Evolutionary conservation across 371 early-diverging fungal genomes (phyloP).

Genomic region (Choanephora cucurbitarum): DNA sequence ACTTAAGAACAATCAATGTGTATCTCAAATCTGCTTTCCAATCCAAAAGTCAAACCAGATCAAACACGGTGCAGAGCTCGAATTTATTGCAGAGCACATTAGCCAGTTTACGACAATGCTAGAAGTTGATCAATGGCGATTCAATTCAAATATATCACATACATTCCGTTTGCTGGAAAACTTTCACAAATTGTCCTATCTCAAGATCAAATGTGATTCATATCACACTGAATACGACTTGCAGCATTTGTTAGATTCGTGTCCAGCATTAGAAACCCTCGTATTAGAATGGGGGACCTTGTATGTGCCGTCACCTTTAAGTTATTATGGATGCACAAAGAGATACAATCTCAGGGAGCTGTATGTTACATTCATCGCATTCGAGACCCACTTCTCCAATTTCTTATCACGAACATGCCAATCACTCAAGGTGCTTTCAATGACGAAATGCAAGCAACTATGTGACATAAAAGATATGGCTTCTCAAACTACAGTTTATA

Average conservation of each 20-base stretch:
- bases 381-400: constrained; percentile 2
- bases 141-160: not conserved
- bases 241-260: constrained; percentile 6
- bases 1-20: not conserved
- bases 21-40: constrained; percentile 4
- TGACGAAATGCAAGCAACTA: constrained; percentile 13
- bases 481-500: constrained; percentile 1
- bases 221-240: constrained; percentile 17
- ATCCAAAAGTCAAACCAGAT: constrained; percentile 6
- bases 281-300: constrained; percentile 19
- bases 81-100: constrained; percentile 4
- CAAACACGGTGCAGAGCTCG: constrained; percentile 9
- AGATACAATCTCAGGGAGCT: constrained; percentile 1
- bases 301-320: not conserved
- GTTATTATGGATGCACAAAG: not conserved
- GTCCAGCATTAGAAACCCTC: constrained; percentile 9
- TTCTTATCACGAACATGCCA: constrained; percentile 8
- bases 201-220: constrained; percentile 18
- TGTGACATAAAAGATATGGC: not conserved
- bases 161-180: not conserved
- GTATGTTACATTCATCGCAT: constrained; percentile 10
- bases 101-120: constrained; percentile 5
- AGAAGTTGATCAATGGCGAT: constrained; percentile 25
- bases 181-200: not conserved
- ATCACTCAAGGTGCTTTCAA: not conserved